Evolutionary conservation across 2,329 filamentous ascomycete species (phyloP), one percentile per base, ranked within the genome.

Genomic region (Verticillium isaacii): DNA sequence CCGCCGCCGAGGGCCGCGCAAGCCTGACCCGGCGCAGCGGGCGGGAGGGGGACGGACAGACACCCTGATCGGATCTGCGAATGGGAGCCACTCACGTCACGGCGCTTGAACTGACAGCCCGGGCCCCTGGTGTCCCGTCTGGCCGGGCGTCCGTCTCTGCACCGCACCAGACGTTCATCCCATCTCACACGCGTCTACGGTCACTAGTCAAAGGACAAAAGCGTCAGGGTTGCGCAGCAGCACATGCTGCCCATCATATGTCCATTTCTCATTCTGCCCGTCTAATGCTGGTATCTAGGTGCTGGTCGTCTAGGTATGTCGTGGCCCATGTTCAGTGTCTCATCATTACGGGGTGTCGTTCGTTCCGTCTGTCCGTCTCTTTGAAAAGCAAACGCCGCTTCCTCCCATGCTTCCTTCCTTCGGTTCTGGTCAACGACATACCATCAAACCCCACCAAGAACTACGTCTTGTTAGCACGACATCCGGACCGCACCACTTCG

Each of bases 301-400:
- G 41, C 19, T 12, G 7, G 41, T 50, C 41, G 41, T 50, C 41
- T 50, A 50, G 41, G 41, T 25, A 23, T 50, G 41, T 50, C 41
- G 41, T 50, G 6, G 9, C n/a, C 41, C 41, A 23, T 50, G n/a
- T 50, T 8, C 41, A 19, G 9, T 23, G 36, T 59, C 52, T 62
- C 60, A 57, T 62, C 60, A 57, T 60, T 56, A 50, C 56, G 36
- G 36, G 59, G 56, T 61, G 32, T 59, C 60, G 23, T 55, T 52
- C 29, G 25, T 56, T 11, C n/a, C 7, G 9, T 34, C 32, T 32
- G 36, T 62, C 60, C 25, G 50, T 37, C 45, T 23, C 19, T 23
- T 50, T 14, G 9, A 23, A 50, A 50, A 12, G 45, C 19, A 50
- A 23, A 23, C 19, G 45, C n/a, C 19, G 19, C 12, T 25, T n/a